Conservation (phyloP, 768 basidiomycete genomes). For the Russula foetens region DNA sequence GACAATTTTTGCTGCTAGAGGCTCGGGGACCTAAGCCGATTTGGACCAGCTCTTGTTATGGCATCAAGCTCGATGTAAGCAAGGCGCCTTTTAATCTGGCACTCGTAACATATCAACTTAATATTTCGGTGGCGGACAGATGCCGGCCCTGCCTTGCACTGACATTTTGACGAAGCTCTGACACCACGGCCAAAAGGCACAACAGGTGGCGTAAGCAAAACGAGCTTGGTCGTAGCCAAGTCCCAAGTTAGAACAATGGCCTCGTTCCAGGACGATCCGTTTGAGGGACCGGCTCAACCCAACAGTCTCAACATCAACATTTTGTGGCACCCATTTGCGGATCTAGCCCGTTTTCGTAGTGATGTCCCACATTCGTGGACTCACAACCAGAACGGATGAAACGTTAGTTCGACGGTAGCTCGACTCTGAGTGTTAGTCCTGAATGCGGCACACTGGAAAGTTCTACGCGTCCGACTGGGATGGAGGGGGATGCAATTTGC, state of each 20-base stretch:
- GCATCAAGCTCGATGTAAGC: not conserved
- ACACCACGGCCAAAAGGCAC: not conserved
- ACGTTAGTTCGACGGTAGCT: too few species aligned
- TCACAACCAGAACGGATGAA: not conserved
- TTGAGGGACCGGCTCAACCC: too few species aligned
- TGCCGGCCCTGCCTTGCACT: not conserved
- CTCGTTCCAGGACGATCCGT: not conserved
- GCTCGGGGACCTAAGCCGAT: not conserved
- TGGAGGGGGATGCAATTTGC: not conserved
- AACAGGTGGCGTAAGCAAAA: not conserved
- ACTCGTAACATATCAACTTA: not conserved
- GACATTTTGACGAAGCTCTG: not conserved
- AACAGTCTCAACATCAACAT: too few species aligned
- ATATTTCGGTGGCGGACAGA: not conserved
- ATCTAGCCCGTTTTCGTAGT: not conserved
- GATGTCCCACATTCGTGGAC: not conserved
- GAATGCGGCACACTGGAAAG: not conserved
- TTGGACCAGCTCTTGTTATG: not conserved
- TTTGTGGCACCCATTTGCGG: not conserved
- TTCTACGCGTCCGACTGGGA: not conserved
- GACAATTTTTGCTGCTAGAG: too few species aligned
- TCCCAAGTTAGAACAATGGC: not conserved
- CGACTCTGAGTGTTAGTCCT: too few species aligned
- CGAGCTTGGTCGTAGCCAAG: not conserved
- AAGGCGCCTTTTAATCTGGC: not conserved